Percentiles rank a stretch among this genome's conserved stretches.
Conservation (phyloP, 2,329 filamentous ascomycete genomes). For the Beauveria rudraprayagi region DNA sequence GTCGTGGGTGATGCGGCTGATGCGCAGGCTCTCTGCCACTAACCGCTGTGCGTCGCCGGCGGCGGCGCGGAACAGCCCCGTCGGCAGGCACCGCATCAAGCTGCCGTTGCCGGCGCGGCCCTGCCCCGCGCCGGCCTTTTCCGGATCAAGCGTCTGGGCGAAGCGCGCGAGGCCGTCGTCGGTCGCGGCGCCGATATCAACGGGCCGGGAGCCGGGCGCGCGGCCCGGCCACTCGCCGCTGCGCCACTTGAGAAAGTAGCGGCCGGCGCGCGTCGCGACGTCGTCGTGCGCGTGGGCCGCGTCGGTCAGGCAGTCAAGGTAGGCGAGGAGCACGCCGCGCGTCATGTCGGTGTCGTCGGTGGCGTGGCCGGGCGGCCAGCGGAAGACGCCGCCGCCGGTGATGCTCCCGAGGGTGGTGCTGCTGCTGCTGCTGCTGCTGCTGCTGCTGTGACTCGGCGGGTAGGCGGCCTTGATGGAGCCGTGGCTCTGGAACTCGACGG, state of each 20-base stretch:
- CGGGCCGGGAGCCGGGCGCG: slow-evolving; percentile 21
- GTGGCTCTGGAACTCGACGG: slow-evolving; percentile 34
- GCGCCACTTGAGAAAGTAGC: slow-evolving; percentile 34
- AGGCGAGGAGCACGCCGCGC: slow-evolving; percentile 36
- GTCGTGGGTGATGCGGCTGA: slow-evolving; percentile 33
- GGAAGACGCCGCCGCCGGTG: slow-evolving; percentile 35
- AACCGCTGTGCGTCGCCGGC: slow-evolving; percentile 16
- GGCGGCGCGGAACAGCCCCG: slow-evolving; percentile 30
- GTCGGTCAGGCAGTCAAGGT: slow-evolving; percentile 16
- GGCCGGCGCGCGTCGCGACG: slow-evolving; percentile 26
- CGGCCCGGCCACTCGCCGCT: slow-evolving; percentile 36
- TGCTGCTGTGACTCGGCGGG: slow-evolving; percentile 20
- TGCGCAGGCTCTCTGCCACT: slow-evolving; percentile 25
- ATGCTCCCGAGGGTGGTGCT: slow-evolving; percentile 30
- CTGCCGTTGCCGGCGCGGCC: slow-evolving; percentile 37
- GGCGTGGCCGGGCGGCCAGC: slow-evolving; percentile 34
- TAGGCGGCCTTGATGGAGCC: slow-evolving; percentile 22
- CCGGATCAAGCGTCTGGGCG: slow-evolving; percentile 20
- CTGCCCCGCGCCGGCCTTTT: slow-evolving; percentile 27
- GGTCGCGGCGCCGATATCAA: slow-evolving; percentile 34
- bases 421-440: slow-evolving; percentile 16
- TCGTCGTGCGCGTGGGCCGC: not conserved
- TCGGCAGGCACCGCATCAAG: slow-evolving; percentile 40
- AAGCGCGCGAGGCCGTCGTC: slow-evolving; percentile 25
- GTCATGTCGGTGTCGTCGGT: slow-evolving; percentile 43